Conservation (phyloP, 257 asterid species). For the Echites panduratus region DNA sequence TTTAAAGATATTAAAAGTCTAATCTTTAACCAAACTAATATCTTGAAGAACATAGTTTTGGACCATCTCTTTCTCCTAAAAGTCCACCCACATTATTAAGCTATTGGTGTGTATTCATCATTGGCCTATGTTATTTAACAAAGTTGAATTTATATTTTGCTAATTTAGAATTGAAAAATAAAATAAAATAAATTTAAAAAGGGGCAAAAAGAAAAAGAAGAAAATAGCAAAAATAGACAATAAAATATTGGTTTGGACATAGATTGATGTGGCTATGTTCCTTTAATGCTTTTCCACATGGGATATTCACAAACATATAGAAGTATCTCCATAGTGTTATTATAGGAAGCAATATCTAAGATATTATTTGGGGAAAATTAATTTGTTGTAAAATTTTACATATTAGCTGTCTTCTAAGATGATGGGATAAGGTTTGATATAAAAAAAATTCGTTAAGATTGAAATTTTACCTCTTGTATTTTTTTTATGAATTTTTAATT, state of each 20-base stretch:
- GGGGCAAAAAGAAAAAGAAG: not conserved
- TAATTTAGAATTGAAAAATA: too few species aligned
- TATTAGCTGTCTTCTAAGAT: not conserved
- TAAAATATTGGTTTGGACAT: not conserved
- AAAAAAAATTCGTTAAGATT: too few species aligned
- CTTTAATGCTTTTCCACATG: conserved; percentile 10
- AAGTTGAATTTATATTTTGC: too few species aligned
- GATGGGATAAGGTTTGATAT: not conserved
- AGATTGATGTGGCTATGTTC: conserved; percentile 12
- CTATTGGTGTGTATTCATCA: not conserved
- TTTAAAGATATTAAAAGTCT: not conserved
- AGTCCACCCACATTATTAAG: not conserved
- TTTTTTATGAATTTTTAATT: too few species aligned
- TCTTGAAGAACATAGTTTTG: not conserved
- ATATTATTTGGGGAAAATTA: not conserved
- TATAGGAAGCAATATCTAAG: too few species aligned
- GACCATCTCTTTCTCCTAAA: not conserved
- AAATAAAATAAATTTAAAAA: too few species aligned
- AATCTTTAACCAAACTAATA: not conserved
- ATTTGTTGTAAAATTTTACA: too few species aligned
- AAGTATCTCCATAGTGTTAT: too few species aligned
- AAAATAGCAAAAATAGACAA: not conserved
- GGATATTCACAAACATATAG: too few species aligned
- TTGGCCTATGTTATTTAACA: not conserved
- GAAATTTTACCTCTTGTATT: too few species aligned